These are phyloP conservation scores for Lignosus rhinocerotis DNA, from an alignment of 1,284 basidiomycete species.

Conservation along the genomic window DNA sequence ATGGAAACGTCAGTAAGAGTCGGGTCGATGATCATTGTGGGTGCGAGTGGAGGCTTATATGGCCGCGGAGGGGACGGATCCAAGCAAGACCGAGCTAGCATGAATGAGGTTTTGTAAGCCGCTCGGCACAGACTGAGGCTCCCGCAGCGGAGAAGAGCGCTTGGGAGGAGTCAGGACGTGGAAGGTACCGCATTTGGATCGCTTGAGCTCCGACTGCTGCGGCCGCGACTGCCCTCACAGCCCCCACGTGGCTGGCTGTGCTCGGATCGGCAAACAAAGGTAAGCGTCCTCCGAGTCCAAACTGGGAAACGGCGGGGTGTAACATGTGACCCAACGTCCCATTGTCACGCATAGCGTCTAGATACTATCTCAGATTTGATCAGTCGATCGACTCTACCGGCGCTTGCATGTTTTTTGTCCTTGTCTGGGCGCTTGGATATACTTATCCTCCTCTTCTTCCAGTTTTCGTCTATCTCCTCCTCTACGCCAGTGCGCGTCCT, in stretches of 20 bases:
- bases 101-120: constrained; percentile 15
- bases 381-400: constrained; percentile 1
- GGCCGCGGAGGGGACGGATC: constrained; percentile 3
- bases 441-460: not conserved
- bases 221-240: not conserved
- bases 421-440: not conserved
- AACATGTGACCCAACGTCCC: not conserved
- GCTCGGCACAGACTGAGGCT: not conserved
- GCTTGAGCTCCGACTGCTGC: not conserved
- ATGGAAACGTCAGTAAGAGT: constrained; percentile 23
- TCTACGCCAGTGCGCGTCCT: too few species aligned
- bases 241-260: not conserved
- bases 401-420: not conserved
- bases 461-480: not conserved
- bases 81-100: not conserved
- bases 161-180: too few species aligned
- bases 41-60: constrained; percentile 17
- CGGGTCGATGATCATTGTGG: constrained; percentile 24
- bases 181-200: too few species aligned
- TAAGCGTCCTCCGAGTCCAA: not conserved
- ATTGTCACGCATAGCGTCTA: not conserved
- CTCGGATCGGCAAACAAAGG: not conserved
- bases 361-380: constrained; percentile 7
- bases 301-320: not conserved
- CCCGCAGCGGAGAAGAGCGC: not conserved